Base-by-base conservation (phyloP, 2,329 filamentous ascomycete genomes). In the Penicillium sp. region DNA sequence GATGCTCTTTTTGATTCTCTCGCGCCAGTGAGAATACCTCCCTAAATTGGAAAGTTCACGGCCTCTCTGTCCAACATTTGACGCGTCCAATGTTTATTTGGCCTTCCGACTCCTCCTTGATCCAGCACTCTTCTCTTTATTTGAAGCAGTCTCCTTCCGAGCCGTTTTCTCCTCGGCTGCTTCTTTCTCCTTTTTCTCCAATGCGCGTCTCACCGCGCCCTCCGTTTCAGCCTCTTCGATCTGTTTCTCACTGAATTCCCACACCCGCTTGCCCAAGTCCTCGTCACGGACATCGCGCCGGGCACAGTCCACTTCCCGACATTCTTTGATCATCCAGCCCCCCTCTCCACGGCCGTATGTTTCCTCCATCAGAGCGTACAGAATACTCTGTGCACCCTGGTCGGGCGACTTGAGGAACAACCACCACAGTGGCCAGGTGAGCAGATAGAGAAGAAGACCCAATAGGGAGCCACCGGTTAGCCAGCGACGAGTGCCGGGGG, bases 401-500 rank as follows among this genome's bases (percentile, higher is more conserved):
- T 83, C 72, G 0, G 90, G 81, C 32, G 86, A 90, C 69, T 98
- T 97, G 45, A 98, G 75, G 1, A 96, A 67, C 24, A 98, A 68
- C 88, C 91, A 97, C 67, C 87, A 88, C 0, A 95, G 56, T 1
- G 86, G 78, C 76, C 91, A 98, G 32, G 82, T 81, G 9, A 85
- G 39, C 6, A 95, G 66, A 68, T 98, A 98, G 13, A 88, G 42
- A 0, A 83, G 67, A 18, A 98, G 74, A 0, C 90, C 90, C 78
- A 82, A 83, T 0, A 98, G 74, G 3, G 87, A 88, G 5, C 93
- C 93, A 29, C 88, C 79, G 0, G 88, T 90, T 27, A 98, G 73
- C 85, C 90, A 97, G 49, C 90, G 80, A 39, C 88, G 81, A 70
- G 85, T 95, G 1, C 93, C 90, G 0, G 90, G 89, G 7, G 91